Evolutionary conservation across 495 filamentous ascomycete genomes (phyloP).

Genomic region (Eremomyces bilateralis): DNA sequence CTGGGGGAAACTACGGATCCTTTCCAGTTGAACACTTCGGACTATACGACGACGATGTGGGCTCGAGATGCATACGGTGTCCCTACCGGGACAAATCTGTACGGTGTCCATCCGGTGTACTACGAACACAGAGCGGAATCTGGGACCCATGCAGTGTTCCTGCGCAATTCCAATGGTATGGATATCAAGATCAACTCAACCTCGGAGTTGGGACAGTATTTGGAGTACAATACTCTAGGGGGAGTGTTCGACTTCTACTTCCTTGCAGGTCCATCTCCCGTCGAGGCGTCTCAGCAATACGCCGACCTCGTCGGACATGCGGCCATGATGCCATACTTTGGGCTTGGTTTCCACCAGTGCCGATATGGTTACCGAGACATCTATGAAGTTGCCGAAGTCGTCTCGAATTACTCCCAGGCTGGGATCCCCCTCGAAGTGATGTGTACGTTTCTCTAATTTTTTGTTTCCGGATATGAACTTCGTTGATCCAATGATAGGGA

Average conservation of each 20-base stretch:
- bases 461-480: conserved; percentile 5
- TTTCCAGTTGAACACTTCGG: conserved; percentile 44
- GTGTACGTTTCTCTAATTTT: conserved; percentile 60
- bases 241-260: conserved; percentile 77
- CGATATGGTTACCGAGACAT: conserved; percentile 61
- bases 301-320: conserved; percentile 43
- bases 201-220: conserved; percentile 37
- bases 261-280: conserved; percentile 47
- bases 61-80: conserved; percentile 49
- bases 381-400: conserved; percentile 56
- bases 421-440: conserved; percentile 67
- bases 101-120: conserved; percentile 70
- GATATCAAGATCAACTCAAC: conserved; percentile 61
- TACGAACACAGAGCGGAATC: conserved; percentile 46
- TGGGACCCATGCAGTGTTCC: conserved; percentile 64
- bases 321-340: conserved; percentile 72
- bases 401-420: conserved; percentile 57
- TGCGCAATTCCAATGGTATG: conserved; percentile 72
- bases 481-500: conserved; percentile 9
- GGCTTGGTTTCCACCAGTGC: conserved; percentile 68
- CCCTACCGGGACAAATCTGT: conserved; percentile 49
- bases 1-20: conserved; percentile 62
- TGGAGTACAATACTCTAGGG: conserved; percentile 69
- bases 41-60: conserved; percentile 70
- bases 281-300: conserved; percentile 55